These are phyloP conservation scores for Verbena officinalis DNA, from an alignment of 257 asterid genomes.

Conservation along the genomic window DNA sequence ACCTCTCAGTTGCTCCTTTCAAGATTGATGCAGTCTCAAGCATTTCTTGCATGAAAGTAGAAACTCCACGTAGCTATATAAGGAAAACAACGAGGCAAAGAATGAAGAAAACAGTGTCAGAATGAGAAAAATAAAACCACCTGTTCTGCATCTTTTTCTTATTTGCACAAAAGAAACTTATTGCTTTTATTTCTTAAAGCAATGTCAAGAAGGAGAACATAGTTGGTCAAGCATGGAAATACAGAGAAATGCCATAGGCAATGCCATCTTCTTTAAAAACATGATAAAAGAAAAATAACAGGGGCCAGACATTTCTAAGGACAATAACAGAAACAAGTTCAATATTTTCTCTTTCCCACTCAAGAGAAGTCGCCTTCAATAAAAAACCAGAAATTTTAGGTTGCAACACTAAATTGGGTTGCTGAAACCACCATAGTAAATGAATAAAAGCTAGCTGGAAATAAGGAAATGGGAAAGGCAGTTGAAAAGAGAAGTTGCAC, in stretches of 20 bases:
- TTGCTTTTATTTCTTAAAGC: slow-evolving; percentile 10
- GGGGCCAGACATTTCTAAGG: background rate
- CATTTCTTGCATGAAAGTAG: slow-evolving; percentile 99
- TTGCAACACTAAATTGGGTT: background rate
- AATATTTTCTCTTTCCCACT: slow-evolving; percentile 1
- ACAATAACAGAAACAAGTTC: slow-evolving; percentile 18
- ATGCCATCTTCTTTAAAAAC: background rate
- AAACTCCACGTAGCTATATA: slow-evolving; percentile 88
- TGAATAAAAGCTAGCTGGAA: background rate
- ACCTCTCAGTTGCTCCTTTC: slow-evolving; percentile 91
- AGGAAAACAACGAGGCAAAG: slow-evolving; percentile 21
- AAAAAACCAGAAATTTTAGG: background rate
- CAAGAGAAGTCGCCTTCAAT: slow-evolving; percentile 1
- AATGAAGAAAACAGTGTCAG: background rate
- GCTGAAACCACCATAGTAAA: background rate
- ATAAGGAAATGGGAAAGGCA: background rate
- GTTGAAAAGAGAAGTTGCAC: background rate
- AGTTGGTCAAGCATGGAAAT: slow-evolving; percentile 22
- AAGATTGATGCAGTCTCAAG: slow-evolving; percentile 98
- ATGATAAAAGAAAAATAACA: background rate
- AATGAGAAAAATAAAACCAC: background rate
- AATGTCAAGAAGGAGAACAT: slow-evolving; percentile 8
- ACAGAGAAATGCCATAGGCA: slow-evolving; percentile 16
- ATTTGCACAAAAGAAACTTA: slow-evolving; percentile 4
- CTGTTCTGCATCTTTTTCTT: slow-evolving; percentile 1